Base-by-base conservation (phyloP, 1,284 basidiomycete genomes). In the Cryptococcus wingfieldii region DNA sequence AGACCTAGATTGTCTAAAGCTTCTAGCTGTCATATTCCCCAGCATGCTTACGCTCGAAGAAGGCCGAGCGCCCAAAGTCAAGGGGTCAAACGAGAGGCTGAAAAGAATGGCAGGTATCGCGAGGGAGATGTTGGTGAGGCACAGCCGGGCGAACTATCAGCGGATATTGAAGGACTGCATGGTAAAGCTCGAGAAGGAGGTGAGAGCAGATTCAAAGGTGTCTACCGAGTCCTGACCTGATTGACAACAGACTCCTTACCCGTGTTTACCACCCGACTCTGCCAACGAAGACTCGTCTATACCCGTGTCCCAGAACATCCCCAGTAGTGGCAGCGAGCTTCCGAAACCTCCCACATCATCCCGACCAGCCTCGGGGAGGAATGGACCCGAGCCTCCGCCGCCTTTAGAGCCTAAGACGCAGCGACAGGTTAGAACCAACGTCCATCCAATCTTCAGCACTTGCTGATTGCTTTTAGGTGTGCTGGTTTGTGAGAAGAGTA, bases 401-500 rank as follows among this genome's bases (percentile, higher is more conserved):
- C 46, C 51, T 14, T 18, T 54, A 14, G 38, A 53, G 19, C 46
- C 56, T 16, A 47, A 61, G 25, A 55, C 63, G n/a, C 61, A 63
- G 46, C 82, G 84, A 69, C 69, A 37, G 74, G 79, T 58, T 82
- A 82, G 51, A 52, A 12, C 51, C 50, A 16, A 23, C 7, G 43
- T n/a, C 44, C 49, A 49, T 43, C 34, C 47, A 18, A 27, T 13
- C 2, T 4, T 19, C 10, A 12, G 13, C n/a, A 19, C n/a, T 12
- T 43, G 7, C 25, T 34, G 4, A 44, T 23, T 34, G 3, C 13
- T 49, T 9, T 31, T 55, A 90, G 87, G 87, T 96, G 41, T 84
- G 81, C 63, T 80, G 84, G 18, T 95, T 85, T 74, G 82, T 84
- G 5, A 76, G 79, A 1, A 68, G 83, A 0, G 80, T 88, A 23